Evolutionary conservation across 2,329 filamentous ascomycete genomes (phyloP).

Genomic region (Westerdykella ornata): DNA sequence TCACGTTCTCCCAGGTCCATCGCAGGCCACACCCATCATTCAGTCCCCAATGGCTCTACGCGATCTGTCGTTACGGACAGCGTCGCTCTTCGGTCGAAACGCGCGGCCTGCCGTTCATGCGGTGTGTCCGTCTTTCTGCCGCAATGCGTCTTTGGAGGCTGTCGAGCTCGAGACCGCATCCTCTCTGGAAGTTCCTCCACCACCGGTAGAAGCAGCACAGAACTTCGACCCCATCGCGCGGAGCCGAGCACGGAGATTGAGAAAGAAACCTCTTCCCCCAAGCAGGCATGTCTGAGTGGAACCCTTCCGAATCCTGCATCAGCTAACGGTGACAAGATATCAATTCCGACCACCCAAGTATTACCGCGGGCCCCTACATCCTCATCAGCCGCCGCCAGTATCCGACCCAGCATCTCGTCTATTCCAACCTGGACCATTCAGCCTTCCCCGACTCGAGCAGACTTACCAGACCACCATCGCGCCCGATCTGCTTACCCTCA

Average conservation of each 20-base stretch:
- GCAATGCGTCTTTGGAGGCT: slow-evolving; percentile 45
- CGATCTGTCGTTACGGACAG: slow-evolving; percentile 30
- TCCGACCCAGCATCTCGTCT: slow-evolving; percentile 83
- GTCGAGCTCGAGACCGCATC: slow-evolving; percentile 44
- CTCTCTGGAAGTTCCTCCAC: slow-evolving; percentile 38
- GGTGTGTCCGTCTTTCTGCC: slow-evolving; percentile 27
- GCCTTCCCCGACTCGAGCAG: slow-evolving; percentile 76
- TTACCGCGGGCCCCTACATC: slow-evolving; percentile 87
- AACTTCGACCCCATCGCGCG: slow-evolving; percentile 46
- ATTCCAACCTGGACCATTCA: slow-evolving; percentile 88
- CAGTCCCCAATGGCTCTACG: slow-evolving; percentile 32
- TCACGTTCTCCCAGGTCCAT: not conserved
- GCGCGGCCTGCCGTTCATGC: slow-evolving; percentile 18
- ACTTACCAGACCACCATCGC: slow-evolving; percentile 84
- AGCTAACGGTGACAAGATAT: slow-evolving; percentile 55
- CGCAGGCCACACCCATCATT: slow-evolving; percentile 7
- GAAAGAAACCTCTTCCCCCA: slow-evolving; percentile 42
- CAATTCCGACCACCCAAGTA: slow-evolving; percentile 92
- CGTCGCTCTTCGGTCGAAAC: slow-evolving; percentile 20
- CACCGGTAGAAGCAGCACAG: slow-evolving; percentile 40
- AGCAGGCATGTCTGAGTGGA: slow-evolving; percentile 43
- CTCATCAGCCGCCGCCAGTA: slow-evolving; percentile 78
- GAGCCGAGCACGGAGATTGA: slow-evolving; percentile 38
- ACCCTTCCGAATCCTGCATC: not conserved
- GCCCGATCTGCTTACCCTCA: slow-evolving; percentile 78